A percentile compares a stretch with the other conserved stretches of the same genome.
phyloP scores from a whole-genome alignment of 176 grass and related monocot genomes.

The Zoysia japonica region DNA sequence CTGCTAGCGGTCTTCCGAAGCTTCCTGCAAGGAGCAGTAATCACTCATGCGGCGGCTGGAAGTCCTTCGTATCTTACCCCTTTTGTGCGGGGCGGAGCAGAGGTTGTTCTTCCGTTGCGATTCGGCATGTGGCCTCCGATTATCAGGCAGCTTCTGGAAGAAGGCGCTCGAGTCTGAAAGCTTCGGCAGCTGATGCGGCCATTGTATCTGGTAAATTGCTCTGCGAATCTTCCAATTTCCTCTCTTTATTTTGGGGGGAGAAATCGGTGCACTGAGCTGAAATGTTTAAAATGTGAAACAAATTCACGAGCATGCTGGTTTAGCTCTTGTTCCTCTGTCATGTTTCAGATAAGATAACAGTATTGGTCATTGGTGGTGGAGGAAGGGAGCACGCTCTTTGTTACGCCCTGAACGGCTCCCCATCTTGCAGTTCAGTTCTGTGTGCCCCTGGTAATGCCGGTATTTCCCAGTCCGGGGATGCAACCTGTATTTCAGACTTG shows the following conservation, averaged over 20 bases:
- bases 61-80: slow-evolving; percentile 31
- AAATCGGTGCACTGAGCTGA: neutral
- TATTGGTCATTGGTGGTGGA: slow-evolving; percentile 82
- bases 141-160: neutral
- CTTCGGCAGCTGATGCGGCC: neutral
- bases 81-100: slow-evolving; percentile 30
- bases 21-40: slow-evolving; percentile 9
- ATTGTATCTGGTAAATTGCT: slow-evolving; percentile 4
- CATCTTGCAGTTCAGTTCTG: slow-evolving; percentile 67
- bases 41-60: neutral
- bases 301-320: neutral
- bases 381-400: slow-evolving; percentile 90
- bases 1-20: slow-evolving; percentile 30
- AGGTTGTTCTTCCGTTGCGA: slow-evolving; percentile 5
- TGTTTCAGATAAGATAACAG: slow-evolving; percentile 49
- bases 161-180: neutral
- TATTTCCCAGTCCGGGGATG: slow-evolving; percentile 64
- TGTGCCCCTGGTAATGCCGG: slow-evolving; percentile 81
- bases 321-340: neutral
- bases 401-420: slow-evolving; percentile 66
- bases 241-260: neutral
- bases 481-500: slow-evolving; percentile 61
- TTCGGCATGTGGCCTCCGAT: neutral
- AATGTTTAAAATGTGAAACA: slow-evolving; percentile 6
- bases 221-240: neutral